Evolutionary conservation across 306 rosid species (phyloP), one percentile per base, ranked within the genome.

Genomic region (Castanea sativa): DNA sequence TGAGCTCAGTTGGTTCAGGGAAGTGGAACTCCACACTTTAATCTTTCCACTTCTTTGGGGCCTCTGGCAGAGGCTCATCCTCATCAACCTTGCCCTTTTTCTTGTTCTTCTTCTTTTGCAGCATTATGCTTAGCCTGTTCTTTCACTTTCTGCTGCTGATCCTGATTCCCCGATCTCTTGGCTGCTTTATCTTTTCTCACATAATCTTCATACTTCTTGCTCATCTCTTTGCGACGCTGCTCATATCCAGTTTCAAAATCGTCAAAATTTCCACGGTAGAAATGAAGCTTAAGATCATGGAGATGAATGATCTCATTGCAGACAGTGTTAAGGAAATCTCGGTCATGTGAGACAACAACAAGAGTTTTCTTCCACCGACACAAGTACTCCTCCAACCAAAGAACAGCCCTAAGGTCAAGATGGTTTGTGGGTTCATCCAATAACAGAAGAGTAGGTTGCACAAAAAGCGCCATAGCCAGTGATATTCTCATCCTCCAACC

Each of bases 391-490:
- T 88, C 92, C 76, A 92, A 87, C 94, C 94, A 88, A 65, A 92
- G 92, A 84, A 92, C 94, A 33, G 94, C 93, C 79, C 93, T 88
- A 69, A 92, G 84, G 87, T 90, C 94, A 29, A 90, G 91, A 84
- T 90, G 94, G 71, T 88, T 90, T n/a, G 91, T 90, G 69, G 90
- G 94, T 78, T 90, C 91, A 85, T 90, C 94, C n/a, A 92, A 90
- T 73, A 92, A 77, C 56, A 92, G 76, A 55, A 90, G 90, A 13
- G 94, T 92, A 55, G 92, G 91, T 71, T 92, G 93, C 59, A 86
- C 93, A 78, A 92, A 92, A 72, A 92, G 93, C 55, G 90, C 93
- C 75, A 93, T 84, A 32, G 94, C 94, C 78, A 92, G 78, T 67
- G 93, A 88, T 74, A 88, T 86, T 81, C 94, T 90, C 92, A 90